phyloP scores from a whole-genome alignment of 169 alveolate species.

The Hepatocystis sp. region DNA sequence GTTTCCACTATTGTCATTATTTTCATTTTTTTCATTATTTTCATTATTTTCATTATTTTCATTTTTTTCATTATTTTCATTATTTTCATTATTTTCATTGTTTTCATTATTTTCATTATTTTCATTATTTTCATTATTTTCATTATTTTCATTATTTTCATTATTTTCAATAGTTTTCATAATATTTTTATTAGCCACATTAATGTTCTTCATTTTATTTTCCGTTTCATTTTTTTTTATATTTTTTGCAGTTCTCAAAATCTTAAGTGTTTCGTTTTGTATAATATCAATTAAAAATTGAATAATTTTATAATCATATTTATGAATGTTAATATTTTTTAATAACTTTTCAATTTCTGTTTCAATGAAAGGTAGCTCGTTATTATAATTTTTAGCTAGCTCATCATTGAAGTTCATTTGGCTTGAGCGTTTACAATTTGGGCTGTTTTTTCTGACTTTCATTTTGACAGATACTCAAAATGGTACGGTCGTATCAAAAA shows the following conservation, averaged over 20 bases:
- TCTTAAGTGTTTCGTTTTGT: conserved; percentile 68
- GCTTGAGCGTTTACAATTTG: not conserved
- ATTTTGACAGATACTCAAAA: conserved; percentile 1
- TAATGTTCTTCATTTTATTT: not conserved
- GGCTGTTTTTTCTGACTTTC: conserved; percentile 20
- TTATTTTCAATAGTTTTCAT: not conserved
- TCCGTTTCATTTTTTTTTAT: conserved; percentile 4
- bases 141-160: not conserved
- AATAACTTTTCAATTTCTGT: conserved; percentile 55
- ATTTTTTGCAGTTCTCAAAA: conserved; percentile 41
- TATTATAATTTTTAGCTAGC: too few relatives aligned
- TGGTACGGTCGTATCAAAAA: not conserved
- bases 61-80: not conserved
- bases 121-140: not conserved
- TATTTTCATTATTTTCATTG: not conserved
- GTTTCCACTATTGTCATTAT: conserved; percentile 6
- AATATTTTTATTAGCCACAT: not conserved
- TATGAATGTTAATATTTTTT: conserved; percentile 35
- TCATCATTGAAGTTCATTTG: too few relatives aligned
- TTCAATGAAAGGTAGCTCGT: conserved; percentile 73
- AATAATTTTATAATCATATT: conserved; percentile 71
- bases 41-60: not conserved
- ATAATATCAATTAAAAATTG: conserved; percentile 58
- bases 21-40: not conserved
- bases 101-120: not conserved